Base-by-base conservation (phyloP, 257 asterid species). In the Primulina eburnea region DNA sequence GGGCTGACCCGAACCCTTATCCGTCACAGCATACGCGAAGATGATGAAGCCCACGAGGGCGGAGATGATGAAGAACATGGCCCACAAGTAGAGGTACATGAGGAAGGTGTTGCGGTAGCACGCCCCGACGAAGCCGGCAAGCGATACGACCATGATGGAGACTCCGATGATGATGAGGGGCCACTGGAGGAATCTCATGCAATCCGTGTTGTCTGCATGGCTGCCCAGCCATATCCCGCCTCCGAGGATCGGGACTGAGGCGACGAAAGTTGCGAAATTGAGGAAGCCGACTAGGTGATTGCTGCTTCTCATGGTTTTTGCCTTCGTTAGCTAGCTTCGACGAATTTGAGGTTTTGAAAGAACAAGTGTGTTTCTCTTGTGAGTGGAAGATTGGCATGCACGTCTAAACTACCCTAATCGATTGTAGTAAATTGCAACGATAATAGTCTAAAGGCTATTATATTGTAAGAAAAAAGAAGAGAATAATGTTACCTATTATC, bases 151-250 rank as follows among this genome's bases (percentile, higher is more conserved):
- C 96, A 92, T 88, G 56, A 89, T 83, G 7, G 98, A 74, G 4
- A 78, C 67, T 6, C 96, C 98, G 67, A 92, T 86, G 3, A 86
- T 67, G 60, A 92, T 81, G 26, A 92, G 43, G 6, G 98, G 98
- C 96, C 98, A 92, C 78, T 92, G 98, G 33, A 92, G 92, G 83
- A 92, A 92, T 74, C 69, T 74, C 78, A 92, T 60, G 71, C 98
- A 92, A 76, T 92, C 98, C 58, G 94, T 89, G 83, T 71, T 83
- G 88, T 77, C 88, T 24, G 97, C 96, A 26, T 90, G 88, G 82
- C 84, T 83, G 82, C 96, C 85, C 73, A 92, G 86, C 98, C 98
- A 92, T 64, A 92, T 84, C 26, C 96, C 98, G 71, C 95, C 94
- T 10, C 95, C 92, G 6, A 89, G 70, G 58, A 92, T 80, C 24